A percentile compares a stretch with the other conserved stretches of the same genome.
Conservation (phyloP, 768 basidiomycete genomes). For the Rhodosporidiobolus sp. region DNA sequence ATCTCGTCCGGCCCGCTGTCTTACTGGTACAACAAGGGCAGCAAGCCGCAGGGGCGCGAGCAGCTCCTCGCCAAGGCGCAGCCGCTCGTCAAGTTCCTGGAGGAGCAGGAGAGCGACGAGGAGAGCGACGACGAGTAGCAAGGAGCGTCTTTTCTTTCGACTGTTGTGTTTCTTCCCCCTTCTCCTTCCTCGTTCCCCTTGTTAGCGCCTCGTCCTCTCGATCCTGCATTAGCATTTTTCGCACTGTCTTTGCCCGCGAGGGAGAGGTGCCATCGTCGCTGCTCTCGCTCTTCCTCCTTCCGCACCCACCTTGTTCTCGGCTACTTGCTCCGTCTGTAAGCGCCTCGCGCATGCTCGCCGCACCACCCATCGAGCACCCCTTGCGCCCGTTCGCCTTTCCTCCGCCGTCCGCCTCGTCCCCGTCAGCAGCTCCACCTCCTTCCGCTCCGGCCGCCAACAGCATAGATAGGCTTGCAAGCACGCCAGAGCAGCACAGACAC, state of each 20-base stretch:
- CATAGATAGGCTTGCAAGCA: background rate
- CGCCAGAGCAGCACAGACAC: background rate
- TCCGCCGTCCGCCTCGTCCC: background rate
- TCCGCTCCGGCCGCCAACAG: background rate
- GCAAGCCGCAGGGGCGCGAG: conserved; percentile 90
- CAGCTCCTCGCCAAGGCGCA: conserved; percentile 88
- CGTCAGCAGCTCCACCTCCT: background rate
- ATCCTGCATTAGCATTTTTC: background rate
- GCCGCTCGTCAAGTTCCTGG: conserved; percentile 76
- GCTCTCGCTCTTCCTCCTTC: background rate
- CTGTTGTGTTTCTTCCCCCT: background rate
- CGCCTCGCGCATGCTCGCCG: background rate
- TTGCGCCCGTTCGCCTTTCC: background rate
- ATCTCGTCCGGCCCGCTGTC: conserved; percentile 93
- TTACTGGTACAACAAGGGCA: conserved; percentile 97
- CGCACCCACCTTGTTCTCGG: background rate
- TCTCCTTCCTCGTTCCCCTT: background rate
- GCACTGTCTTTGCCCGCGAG: background rate
- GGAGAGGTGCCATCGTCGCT: too few species aligned
- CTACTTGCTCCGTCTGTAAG: background rate
- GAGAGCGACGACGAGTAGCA: conserved; percentile 27
- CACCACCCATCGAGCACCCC: background rate
- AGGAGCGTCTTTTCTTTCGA: background rate
- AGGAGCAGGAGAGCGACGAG: conserved; percentile 29
- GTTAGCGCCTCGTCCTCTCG: background rate